Conservation (phyloP, 306 rosid genomes). For the Vachellia pachyceras region DNA sequence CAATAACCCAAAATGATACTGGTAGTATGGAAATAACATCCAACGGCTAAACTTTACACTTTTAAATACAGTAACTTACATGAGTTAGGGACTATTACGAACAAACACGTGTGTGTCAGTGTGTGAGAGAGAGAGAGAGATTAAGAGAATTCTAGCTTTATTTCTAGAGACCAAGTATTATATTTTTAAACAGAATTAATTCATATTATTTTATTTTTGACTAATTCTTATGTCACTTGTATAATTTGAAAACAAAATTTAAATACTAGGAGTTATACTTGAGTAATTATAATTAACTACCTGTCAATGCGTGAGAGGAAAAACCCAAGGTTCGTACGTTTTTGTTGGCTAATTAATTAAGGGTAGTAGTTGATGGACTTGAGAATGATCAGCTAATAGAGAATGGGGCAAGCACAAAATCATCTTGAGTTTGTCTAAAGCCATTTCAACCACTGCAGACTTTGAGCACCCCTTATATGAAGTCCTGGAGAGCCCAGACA, state of each 20-base stretch:
- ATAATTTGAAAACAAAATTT: not conserved
- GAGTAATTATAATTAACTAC: not conserved
- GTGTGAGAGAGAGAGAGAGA: not conserved
- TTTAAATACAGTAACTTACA: not conserved
- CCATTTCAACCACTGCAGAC: slow-evolving; percentile 48
- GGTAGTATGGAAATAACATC: not conserved
- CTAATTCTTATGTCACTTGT: not conserved
- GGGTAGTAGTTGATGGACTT: not conserved
- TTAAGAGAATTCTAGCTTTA: not conserved
- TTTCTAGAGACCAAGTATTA: not conserved
- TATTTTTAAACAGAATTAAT: not conserved
- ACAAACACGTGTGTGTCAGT: too few relatives aligned
- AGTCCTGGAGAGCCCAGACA: slow-evolving; percentile 47
- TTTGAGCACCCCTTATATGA: slow-evolving; percentile 64
- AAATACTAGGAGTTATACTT: not conserved
- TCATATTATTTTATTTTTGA: not conserved
- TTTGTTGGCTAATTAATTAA: too few relatives aligned
- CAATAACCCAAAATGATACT: not conserved
- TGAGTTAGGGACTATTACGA: not conserved
- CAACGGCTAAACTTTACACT: not conserved
- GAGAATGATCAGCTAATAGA: not conserved
- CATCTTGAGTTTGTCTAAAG: not conserved
- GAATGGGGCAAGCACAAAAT: not conserved
- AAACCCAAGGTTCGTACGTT: too few relatives aligned
- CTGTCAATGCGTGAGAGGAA: too few relatives aligned